These are phyloP conservation scores for Plectosphaerella sp. DNA, from an alignment of 2,329 filamentous ascomycete species.

Conservation along the genomic window DNA sequence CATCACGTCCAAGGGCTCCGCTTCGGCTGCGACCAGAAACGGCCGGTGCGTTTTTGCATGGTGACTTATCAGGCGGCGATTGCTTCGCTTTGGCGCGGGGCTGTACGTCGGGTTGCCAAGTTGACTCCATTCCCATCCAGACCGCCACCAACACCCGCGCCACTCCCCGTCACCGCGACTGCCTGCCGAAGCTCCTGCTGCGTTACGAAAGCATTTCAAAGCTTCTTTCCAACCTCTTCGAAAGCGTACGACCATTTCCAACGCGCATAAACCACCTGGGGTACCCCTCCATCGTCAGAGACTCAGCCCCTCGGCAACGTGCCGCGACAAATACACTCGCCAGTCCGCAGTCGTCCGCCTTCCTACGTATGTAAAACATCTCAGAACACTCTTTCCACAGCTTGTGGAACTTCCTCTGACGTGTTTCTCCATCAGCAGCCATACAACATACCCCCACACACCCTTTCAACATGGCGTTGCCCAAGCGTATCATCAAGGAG, in stretches of 20 bases:
- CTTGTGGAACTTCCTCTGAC: background rate
- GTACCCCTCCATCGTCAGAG: no score
- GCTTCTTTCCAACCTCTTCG: background rate
- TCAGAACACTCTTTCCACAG: no score
- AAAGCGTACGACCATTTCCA: background rate
- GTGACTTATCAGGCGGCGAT: background rate
- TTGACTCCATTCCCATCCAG: background rate
- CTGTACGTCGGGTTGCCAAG: background rate
- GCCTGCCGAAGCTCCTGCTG: no score
- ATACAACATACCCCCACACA: no score
- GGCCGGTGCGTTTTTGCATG: no score
- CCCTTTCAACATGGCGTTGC: conserved; percentile 60
- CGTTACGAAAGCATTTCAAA: background rate
- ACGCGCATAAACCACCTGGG: conserved; percentile 3
- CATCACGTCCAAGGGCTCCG: background rate
- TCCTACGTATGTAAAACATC: no score
- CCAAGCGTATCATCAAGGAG: conserved; percentile 98
- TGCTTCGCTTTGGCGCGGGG: background rate
- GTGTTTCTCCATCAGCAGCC: background rate
- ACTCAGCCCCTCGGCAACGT: no score
- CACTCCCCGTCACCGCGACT: no score
- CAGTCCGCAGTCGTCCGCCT: no score
- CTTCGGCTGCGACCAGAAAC: no score
- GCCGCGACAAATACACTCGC: no score
- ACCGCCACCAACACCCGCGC: background rate